Evolutionary conservation across 306 rosid species (phyloP).

Genomic region (Macrotyloma uniflorum): DNA sequence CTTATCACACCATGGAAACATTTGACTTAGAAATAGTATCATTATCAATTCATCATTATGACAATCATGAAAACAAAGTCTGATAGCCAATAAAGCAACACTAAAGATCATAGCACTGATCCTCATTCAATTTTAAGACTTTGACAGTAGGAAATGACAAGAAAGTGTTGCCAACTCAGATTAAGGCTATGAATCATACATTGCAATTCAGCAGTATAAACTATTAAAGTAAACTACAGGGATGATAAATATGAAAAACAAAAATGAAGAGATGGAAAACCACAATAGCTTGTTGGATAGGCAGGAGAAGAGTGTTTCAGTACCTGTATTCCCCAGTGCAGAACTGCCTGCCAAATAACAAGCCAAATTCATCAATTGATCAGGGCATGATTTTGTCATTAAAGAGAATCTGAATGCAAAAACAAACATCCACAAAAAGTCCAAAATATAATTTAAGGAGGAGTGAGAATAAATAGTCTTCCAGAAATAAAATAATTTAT

Average conservation of each 20-base stretch:
- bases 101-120: neutral
- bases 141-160: slow-evolving; percentile 2
- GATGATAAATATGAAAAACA: neutral
- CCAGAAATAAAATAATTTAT: neutral
- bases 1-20: neutral
- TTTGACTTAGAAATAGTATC: neutral
- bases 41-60: neutral
- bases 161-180: neutral
- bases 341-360: slow-evolving; percentile 73
- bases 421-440: neutral
- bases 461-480: slow-evolving; percentile 2
- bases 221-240: neutral
- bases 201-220: neutral
- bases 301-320: slow-evolving; percentile 32
- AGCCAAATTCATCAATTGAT: slow-evolving; percentile 3
- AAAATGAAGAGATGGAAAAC: neutral
- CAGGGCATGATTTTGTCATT: neutral
- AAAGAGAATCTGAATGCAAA: neutral
- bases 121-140: neutral
- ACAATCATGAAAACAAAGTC: neutral
- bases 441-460: slow-evolving; percentile 20
- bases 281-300: neutral
- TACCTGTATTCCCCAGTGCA: slow-evolving; percentile 98
- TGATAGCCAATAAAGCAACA: neutral
- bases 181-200: neutral